Percentiles rank a stretch among this genome's conserved stretches.
phyloP scores from a whole-genome alignment of 306 rosid species.

The Rosa chinensis region DNA sequence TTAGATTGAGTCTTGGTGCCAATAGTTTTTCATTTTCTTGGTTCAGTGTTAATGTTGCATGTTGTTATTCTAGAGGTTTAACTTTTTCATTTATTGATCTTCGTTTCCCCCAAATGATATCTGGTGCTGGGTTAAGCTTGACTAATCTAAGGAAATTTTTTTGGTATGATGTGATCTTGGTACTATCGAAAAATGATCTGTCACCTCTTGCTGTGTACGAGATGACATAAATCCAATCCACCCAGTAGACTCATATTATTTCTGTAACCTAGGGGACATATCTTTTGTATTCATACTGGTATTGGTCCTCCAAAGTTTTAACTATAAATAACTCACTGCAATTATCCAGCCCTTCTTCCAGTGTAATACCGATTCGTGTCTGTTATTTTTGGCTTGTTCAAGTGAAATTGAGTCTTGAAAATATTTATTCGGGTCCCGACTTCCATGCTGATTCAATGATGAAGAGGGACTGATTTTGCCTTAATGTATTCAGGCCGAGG shows the following conservation, averaged over 20 bases:
- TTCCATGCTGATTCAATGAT: not conserved
- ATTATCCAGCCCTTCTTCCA: not conserved
- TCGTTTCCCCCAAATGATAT: not conserved
- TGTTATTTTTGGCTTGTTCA: not conserved
- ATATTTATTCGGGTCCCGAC: not conserved
- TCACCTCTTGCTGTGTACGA: not conserved
- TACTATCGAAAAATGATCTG: not conserved
- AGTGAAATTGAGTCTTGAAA: conserved; percentile 6
- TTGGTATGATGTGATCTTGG: not conserved
- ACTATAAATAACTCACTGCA: not conserved
- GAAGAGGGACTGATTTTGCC: conserved; percentile 7
- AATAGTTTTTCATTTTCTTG: not conserved
- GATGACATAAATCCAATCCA: not conserved
- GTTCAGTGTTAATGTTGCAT: not conserved
- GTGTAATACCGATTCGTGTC: not conserved
- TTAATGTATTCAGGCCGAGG: conserved; percentile 38
- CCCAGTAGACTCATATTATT: not conserved
- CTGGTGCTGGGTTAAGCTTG: no score
- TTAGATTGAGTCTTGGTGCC: not conserved
- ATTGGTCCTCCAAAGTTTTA: not conserved
- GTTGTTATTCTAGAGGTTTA: not conserved
- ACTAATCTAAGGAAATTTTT: not conserved
- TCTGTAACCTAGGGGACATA: not conserved
- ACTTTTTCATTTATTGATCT: no score
- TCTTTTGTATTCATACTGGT: not conserved